Evolutionary conservation across 352 stramenopile species (phyloP).

Genomic region (Blastocystis sp.): DNA sequence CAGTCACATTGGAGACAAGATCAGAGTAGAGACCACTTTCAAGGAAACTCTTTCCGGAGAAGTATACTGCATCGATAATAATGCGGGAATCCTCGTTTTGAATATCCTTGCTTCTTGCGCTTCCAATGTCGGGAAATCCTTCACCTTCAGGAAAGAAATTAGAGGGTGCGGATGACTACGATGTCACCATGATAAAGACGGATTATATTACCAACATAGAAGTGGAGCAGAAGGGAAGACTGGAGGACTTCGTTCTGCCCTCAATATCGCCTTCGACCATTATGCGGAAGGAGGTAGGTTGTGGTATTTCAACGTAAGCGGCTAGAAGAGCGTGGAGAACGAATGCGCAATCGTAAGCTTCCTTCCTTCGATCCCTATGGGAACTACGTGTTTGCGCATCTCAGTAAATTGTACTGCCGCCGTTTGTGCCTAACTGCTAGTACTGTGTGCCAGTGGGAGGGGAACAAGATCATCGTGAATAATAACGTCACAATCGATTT

Average conservation of each 20-base stretch:
- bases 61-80: constrained; percentile 58
- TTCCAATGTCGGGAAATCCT: background rate
- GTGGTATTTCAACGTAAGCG: background rate
- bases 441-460: constrained; percentile 45
- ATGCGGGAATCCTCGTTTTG: constrained; percentile 39
- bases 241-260: constrained; percentile 50
- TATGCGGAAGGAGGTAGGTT: constrained; percentile 31
- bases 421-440: background rate
- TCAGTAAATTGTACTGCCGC: constrained; percentile 10
- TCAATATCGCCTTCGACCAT: background rate
- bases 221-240: constrained; percentile 46
- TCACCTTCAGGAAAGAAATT: constrained; percentile 61
- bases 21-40: constrained; percentile 57
- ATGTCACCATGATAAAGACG: constrained; percentile 47
- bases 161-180: constrained; percentile 47
- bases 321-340: constrained; percentile 34
- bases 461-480: constrained; percentile 18
- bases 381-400: constrained; percentile 62
- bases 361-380: constrained; percentile 39
- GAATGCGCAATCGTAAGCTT: constrained; percentile 40
- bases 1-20: constrained; percentile 41
- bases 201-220: constrained; percentile 52
- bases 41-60: constrained; percentile 48
- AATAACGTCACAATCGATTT: constrained; percentile 9
- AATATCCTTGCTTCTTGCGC: constrained; percentile 28